Evolutionary conservation across 305 asterid species (phyloP).

Genomic region (Petunia hybrid): DNA sequence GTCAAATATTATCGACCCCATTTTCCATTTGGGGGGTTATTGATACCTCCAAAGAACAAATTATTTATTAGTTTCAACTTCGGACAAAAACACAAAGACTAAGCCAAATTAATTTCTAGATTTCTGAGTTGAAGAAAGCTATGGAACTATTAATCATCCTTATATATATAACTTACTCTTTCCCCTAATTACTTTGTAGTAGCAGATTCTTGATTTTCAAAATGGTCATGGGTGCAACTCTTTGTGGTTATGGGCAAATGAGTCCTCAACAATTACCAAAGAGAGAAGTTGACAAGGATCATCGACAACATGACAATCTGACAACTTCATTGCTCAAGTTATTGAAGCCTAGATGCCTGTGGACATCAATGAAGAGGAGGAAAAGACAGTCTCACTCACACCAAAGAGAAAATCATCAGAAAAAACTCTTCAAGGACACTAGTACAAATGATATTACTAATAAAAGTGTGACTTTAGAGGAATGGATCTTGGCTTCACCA

Average conservation of each 20-base stretch:
- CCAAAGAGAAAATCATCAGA: conserved; percentile 27
- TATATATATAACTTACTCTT: neutral
- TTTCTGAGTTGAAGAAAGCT: neutral
- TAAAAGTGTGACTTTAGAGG: conserved; percentile 50
- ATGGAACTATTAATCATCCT: conserved; percentile 16
- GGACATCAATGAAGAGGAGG: conserved; percentile 33
- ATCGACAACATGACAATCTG: conserved; percentile 32
- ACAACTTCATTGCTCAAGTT: conserved; percentile 35
- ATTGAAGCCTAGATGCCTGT: conserved; percentile 43
- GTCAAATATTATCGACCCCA: neutral
- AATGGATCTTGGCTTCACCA: conserved; percentile 56
- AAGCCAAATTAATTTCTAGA: neutral
- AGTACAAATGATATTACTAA: neutral
- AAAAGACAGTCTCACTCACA: conserved; percentile 30
- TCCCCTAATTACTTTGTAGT: neutral
- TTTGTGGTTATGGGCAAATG: conserved; percentile 36
- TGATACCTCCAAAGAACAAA: neutral
- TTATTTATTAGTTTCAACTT: neutral
- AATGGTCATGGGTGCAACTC: conserved; percentile 38
- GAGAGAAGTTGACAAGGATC: conserved; percentile 25
- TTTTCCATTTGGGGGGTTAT: neutral
- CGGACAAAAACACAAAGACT: neutral
- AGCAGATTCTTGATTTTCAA: neutral
- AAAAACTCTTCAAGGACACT: conserved; percentile 12
- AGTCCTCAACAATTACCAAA: conserved; percentile 26